These are phyloP conservation scores for Eurotiales sp. DNA, from an alignment of 2,329 filamentous ascomycete species.

Conservation along the genomic window DNA sequence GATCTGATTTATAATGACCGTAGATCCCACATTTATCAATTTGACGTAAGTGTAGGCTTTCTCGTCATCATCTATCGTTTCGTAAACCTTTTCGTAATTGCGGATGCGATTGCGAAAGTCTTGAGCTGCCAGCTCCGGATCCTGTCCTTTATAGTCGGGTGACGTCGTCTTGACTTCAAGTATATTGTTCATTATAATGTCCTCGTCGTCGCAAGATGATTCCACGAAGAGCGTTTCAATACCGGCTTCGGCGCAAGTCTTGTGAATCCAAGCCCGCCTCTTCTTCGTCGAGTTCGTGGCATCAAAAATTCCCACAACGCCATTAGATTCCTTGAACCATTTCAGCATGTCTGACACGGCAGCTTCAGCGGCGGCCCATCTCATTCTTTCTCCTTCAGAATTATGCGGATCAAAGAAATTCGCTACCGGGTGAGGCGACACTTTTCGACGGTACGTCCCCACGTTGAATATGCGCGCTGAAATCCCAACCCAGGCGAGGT, in stretches of 20 bases:
- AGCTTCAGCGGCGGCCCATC: constrained; percentile 83
- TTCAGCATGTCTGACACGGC: constrained; percentile 89
- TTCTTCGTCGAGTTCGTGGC: constrained; percentile 94
- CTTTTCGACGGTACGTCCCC: constrained; percentile 85
- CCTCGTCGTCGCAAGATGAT: constrained; percentile 93
- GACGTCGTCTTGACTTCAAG: constrained; percentile 95
- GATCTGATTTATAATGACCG: constrained; percentile 97
- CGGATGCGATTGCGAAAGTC: constrained; percentile 93
- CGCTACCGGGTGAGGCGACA: constrained; percentile 83
- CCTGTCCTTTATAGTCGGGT: constrained; percentile 89
- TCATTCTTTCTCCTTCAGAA: constrained; percentile 81
- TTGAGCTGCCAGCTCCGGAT: constrained; percentile 82
- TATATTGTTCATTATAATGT: constrained; percentile 97
- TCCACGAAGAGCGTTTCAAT: constrained; percentile 95
- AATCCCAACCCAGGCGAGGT: constrained; percentile 95
- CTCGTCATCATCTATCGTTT: constrained; percentile 88
- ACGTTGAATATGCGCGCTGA: constrained; percentile 95
- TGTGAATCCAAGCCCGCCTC: constrained; percentile 84
- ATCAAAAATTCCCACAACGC: constrained; percentile 89
- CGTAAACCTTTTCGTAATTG: constrained; percentile 96
- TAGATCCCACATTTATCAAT: constrained; percentile 91
- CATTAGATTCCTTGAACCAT: constrained; percentile 76
- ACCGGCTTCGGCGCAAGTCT: constrained; percentile 68
- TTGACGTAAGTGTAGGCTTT: constrained; percentile 90
- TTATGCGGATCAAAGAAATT: constrained; percentile 95